These are phyloP conservation scores for Novymonas esmeraldas DNA, from an alignment of 208 protist species.

Conservation along the genomic window DNA sequence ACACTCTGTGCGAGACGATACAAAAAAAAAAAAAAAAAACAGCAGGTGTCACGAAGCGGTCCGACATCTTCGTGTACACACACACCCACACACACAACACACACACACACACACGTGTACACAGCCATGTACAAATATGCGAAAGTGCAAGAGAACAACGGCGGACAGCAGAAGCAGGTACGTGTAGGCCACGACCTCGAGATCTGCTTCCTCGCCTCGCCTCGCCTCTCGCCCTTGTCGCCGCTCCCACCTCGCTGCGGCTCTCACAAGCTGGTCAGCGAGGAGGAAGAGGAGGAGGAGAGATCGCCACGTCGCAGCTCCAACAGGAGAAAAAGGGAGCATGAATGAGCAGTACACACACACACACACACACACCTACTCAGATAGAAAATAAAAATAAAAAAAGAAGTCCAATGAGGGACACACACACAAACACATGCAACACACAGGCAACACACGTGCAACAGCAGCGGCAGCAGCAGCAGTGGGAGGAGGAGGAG, in stretches of 20 bases:
- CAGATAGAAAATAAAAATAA: constrained; percentile 10
- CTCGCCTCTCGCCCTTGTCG: too few species aligned
- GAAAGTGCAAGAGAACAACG: background rate
- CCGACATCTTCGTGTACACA: background rate
- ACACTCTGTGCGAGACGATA: too few species aligned
- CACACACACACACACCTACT: too few species aligned
- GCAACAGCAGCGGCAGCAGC: constrained; percentile 1
- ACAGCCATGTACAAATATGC: background rate
- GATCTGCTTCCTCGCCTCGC: too few species aligned
- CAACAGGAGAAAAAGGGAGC: background rate
- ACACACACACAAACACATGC: background rate
- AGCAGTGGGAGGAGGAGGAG: constrained; percentile 5
- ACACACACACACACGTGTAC: background rate
- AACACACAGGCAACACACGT: constrained; percentile 7
- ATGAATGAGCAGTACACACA: background rate
- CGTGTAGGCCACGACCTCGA: too few species aligned
- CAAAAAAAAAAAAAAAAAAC: background rate
- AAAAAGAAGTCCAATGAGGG: constrained; percentile 4
- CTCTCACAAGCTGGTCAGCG: too few species aligned
- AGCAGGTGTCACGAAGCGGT: background rate
- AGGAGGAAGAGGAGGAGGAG: background rate
- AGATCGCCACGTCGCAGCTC: background rate
- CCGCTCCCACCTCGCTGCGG: too few species aligned
- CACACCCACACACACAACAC: background rate
- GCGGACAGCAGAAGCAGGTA: too few species aligned